Base-by-base conservation (phyloP, 441 rosid species). In the Syzygium syzygioides region DNA sequence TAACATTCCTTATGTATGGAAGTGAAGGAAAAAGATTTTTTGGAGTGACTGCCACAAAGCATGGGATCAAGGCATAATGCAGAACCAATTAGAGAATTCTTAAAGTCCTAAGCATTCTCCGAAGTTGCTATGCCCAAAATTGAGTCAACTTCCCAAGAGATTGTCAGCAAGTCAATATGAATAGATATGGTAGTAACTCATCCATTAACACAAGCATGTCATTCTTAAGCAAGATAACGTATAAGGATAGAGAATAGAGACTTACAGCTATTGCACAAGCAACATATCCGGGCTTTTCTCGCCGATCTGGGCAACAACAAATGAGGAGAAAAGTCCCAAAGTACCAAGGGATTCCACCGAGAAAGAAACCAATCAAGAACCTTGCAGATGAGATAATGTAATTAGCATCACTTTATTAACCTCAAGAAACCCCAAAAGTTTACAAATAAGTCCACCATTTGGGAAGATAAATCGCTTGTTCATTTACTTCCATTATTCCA, bases 301-400 rank as follows among this genome's bases (percentile, higher is more conserved):
- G 94, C 88, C 95, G 89, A 92, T 96, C 98, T 71, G 95, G 93
- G 66, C 86, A 93, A 20, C 92, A 89, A 89, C 91, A 94, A 13
- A 95, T 91, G 56, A 94, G 90, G 80, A 97, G 89, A 87, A 94
- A 91, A 60, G 97, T 91, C 83, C 98, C 98, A 56, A 94, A 85
- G 76, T 97, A 95, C 99, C 98, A 97, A 11, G 99, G 97, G 76
- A 96, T 89, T 55, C 97, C 97, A 68, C 97, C 99, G 25, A 97
- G 92, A 92, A 96, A 93, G 95, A 97, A 97, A 41, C 98, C 99
- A 88, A 91, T 55, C 32, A 95, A 57, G 93, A 97, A 95, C 95
- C 99, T 97, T 45, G 57, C 37, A 89, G 60, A 86, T 41, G 87
- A 84, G 87, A 52, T 48, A n/a, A 88, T 0, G 9, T 66, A 52